Evolutionary conservation across 495 filamentous ascomycete species (phyloP).

Genomic region (Trichocladium antarcticum): DNA sequence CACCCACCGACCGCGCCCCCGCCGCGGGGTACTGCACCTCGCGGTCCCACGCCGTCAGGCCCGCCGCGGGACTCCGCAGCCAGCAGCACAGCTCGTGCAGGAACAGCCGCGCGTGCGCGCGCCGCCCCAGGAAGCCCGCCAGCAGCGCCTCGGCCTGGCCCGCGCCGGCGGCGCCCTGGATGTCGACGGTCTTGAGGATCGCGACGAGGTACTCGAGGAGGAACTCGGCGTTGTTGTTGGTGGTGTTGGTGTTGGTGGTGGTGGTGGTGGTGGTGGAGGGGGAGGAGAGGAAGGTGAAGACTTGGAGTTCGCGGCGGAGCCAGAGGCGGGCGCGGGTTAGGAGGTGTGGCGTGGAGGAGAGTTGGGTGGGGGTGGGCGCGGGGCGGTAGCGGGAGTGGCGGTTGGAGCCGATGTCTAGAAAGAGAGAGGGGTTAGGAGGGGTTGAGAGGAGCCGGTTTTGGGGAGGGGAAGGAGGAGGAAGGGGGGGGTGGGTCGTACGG

Average conservation of each 20-base stretch:
- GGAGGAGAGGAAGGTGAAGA: conserved; percentile 60
- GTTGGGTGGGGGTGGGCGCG: conserved; percentile 56
- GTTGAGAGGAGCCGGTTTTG: too few species aligned
- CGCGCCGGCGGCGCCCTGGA: conserved; percentile 59
- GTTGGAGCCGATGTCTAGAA: conserved; percentile 58
- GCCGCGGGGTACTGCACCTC: conserved; percentile 56
- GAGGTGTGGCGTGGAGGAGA: conserved; percentile 53
- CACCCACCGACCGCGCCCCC: background rate
- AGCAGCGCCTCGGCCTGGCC: conserved; percentile 79
- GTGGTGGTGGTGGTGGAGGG: conserved; percentile 2
- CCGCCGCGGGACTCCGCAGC: conserved; percentile 64
- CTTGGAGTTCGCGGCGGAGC: conserved; percentile 77
- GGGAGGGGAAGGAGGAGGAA: too few species aligned
- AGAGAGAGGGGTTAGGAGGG: background rate
- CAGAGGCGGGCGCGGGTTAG: conserved; percentile 76
- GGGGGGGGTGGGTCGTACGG: conserved; percentile 36
- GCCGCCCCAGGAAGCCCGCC: conserved; percentile 70
- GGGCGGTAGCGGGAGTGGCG: conserved; percentile 63
- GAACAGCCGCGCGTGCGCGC: conserved; percentile 66
- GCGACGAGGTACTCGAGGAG: conserved; percentile 80
- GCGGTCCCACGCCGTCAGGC: conserved; percentile 67
- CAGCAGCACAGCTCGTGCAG: conserved; percentile 74
- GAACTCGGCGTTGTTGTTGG: conserved; percentile 74
- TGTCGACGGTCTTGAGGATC: conserved; percentile 80
- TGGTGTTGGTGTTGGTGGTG: conserved; percentile 22